Percentiles rank a stretch among this genome's conserved stretches.
Evolutionary conservation across 2,329 filamentous ascomycete genomes (phyloP).

Genomic region (Aspergillus novofumigatus): DNA sequence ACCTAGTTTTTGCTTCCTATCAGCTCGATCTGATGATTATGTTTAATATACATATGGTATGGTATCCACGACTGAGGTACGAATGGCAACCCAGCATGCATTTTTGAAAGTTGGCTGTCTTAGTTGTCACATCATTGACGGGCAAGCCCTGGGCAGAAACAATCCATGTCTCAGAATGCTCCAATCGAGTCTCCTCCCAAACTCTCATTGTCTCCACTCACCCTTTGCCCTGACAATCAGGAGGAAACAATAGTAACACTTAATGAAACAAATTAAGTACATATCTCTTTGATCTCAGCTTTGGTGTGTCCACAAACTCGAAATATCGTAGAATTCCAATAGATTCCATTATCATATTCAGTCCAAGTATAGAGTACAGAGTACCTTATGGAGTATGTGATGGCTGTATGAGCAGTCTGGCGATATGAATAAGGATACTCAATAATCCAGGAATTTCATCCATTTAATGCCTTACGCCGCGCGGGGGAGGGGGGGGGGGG

Average conservation of each 20-base stretch:
- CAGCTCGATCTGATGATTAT: neutral
- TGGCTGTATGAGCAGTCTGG: neutral
- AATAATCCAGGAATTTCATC: neutral
- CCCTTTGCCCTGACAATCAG: neutral
- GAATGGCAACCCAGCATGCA: neutral
- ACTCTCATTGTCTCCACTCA: conserved; percentile 6
- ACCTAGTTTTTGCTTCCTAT: neutral
- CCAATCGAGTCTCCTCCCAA: conserved; percentile 14
- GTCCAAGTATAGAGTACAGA: neutral
- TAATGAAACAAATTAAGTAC: neutral
- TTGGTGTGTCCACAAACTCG: too few species aligned
- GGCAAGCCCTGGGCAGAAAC: conserved; percentile 24
- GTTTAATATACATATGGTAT: neutral
- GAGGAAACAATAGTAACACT: conserved; percentile 7
- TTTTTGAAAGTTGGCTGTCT: neutral
- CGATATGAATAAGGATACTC: neutral
- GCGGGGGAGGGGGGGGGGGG: too few species aligned
- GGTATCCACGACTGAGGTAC: neutral
- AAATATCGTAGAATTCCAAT: neutral
- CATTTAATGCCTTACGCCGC: neutral
- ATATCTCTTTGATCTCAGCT: neutral
- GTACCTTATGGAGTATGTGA: too few species aligned
- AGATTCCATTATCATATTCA: neutral
- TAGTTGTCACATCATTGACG: conserved; percentile 16
- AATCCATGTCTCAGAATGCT: conserved; percentile 30